phyloP scores from a whole-genome alignment of 2,329 filamentous ascomycete genomes.

The Monosporascus sp. region DNA sequence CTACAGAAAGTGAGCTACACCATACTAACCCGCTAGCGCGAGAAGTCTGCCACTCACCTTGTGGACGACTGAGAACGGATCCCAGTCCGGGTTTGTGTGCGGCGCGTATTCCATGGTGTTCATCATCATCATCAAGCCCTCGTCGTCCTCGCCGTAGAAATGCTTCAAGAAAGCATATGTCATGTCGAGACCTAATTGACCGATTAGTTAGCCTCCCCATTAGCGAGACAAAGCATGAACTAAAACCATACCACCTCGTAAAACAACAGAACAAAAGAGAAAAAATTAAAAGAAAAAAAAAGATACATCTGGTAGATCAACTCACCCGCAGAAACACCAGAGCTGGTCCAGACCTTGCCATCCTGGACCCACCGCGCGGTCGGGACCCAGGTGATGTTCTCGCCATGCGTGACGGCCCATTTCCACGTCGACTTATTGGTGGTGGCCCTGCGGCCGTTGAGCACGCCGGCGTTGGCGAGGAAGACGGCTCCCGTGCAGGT shows the following conservation, averaged over 20 bases:
- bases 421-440: constrained; percentile 53
- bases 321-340: constrained; percentile 50
- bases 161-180: too few species aligned
- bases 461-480: constrained; percentile 47
- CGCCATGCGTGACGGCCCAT: constrained; percentile 34
- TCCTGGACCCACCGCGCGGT: constrained; percentile 56
- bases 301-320: neutral
- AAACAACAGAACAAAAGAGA: neutral
- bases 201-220: too few species aligned
- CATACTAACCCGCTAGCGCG: too few species aligned
- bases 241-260: too few species aligned
- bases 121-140: constrained; percentile 1
- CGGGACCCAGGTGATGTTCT: constrained; percentile 47
- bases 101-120: constrained; percentile 19
- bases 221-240: too few species aligned
- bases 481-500: constrained; percentile 57
- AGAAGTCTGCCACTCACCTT: constrained; percentile 5
- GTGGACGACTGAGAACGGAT: constrained; percentile 18
- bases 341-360: constrained; percentile 57
- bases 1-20: too few species aligned
- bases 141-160: too few species aligned
- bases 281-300: too few species aligned
- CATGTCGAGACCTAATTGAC: too few species aligned
- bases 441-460: constrained; percentile 54
- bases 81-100: constrained; percentile 13